A percentile compares a stretch with the other conserved stretches of the same genome.
Evolutionary conservation across 805 yeast genomes (phyloP).

Genomic region (Torulaspora indica): DNA sequence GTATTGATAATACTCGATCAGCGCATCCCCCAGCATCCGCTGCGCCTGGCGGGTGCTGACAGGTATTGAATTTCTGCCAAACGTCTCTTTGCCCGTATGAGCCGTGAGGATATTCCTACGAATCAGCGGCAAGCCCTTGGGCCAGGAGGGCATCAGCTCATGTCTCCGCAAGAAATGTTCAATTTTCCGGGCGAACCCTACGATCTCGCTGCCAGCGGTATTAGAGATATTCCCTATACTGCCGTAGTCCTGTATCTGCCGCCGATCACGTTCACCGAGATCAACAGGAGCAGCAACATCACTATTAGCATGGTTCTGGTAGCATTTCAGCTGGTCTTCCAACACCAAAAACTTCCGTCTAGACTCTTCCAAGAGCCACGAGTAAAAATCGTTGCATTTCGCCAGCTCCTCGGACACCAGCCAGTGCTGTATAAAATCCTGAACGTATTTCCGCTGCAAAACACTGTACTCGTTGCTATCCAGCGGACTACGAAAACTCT

Average conservation of each 20-base stretch:
- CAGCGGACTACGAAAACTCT: neutral
- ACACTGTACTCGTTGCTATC: slow-evolving; percentile 11
- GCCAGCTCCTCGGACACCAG: slow-evolving; percentile 27
- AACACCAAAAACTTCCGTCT: slow-evolving; percentile 23
- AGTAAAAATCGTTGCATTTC: slow-evolving; percentile 35
- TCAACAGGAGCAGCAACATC: slow-evolving; percentile 1
- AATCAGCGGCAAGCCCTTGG: slow-evolving; percentile 18
- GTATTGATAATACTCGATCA: slow-evolving; percentile 32
- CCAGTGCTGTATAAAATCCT: slow-evolving; percentile 35
- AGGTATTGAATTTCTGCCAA: slow-evolving; percentile 15
- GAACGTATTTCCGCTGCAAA: slow-evolving; percentile 17
- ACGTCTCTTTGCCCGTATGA: slow-evolving; percentile 18
- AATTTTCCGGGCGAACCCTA: neutral
- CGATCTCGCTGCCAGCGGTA: slow-evolving; percentile 8
- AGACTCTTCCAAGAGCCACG: slow-evolving; percentile 30
- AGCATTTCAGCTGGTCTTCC: slow-evolving; percentile 25
- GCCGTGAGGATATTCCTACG: slow-evolving; percentile 3
- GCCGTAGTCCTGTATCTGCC: slow-evolving; percentile 8
- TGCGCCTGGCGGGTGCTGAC: slow-evolving; percentile 18
- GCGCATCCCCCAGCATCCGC: slow-evolving; percentile 28
- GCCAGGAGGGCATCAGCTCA: slow-evolving; percentile 33
- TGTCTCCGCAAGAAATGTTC: slow-evolving; percentile 18
- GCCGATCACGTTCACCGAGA: neutral
- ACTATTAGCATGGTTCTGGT: slow-evolving; percentile 12
- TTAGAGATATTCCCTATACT: slow-evolving; percentile 6